These are phyloP conservation scores for Fonsecaea multimorphosa DNA, from an alignment of 2,329 filamentous ascomycete genomes.

Conservation along the genomic window DNA sequence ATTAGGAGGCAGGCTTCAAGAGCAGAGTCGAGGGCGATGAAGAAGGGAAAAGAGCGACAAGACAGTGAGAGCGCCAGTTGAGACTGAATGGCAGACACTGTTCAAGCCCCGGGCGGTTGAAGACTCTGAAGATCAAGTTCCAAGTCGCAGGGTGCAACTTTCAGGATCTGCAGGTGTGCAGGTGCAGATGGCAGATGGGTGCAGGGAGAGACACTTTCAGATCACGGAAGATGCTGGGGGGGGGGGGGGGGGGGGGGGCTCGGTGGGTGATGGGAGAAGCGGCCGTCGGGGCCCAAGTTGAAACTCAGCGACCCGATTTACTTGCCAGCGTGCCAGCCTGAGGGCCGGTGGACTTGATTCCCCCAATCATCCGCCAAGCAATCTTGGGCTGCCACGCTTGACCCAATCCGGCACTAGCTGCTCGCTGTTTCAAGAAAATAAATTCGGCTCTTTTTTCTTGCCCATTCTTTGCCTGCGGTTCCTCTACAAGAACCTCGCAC, in stretches of 20 bases:
- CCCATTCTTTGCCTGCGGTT: background rate
- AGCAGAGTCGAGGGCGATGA: background rate
- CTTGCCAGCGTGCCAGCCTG: too few species aligned
- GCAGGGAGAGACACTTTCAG: slow-evolving; percentile 52
- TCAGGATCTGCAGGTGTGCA: slow-evolving; percentile 26
- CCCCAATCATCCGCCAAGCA: slow-evolving; percentile 11
- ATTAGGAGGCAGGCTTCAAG: slow-evolving; percentile 7
- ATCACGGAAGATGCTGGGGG: slow-evolving; percentile 44
- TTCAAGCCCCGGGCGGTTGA: background rate
- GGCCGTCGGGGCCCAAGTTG: slow-evolving; percentile 5
- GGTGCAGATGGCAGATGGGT: slow-evolving; percentile 19
- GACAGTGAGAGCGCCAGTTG: slow-evolving; percentile 15
- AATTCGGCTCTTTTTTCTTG: background rate
- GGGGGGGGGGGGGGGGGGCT: too few species aligned
- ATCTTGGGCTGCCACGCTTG: background rate
- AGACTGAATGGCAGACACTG: slow-evolving; percentile 5
- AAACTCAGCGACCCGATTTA: slow-evolving; percentile 10
- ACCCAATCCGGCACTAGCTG: slow-evolving; percentile 9
- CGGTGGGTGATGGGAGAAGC: background rate
- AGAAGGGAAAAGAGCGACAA: slow-evolving; percentile 17
- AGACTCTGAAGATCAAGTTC: slow-evolving; percentile 9
- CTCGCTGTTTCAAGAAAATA: slow-evolving; percentile 13
- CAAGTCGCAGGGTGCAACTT: slow-evolving; percentile 17
- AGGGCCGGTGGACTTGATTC: background rate
- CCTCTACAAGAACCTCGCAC: background rate